Evolutionary conservation across 2,329 filamentous ascomycete species (phyloP).

Genomic region (Akanthomyces muscarius): DNA sequence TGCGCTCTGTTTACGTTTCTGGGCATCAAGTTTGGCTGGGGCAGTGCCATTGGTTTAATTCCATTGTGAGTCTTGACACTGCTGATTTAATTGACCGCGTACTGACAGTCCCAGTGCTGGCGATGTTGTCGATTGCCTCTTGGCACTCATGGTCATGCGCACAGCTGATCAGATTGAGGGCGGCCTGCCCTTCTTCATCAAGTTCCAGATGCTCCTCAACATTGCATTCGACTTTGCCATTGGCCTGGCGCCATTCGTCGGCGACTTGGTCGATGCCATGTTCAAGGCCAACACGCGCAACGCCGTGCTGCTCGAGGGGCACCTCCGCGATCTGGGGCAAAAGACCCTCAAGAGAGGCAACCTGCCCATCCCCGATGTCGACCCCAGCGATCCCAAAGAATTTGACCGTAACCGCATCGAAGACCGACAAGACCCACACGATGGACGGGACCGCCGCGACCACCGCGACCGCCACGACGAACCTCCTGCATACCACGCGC

Average conservation of each 20-base stretch:
- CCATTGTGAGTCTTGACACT: constrained; percentile 60
- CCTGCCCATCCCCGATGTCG: constrained; percentile 42
- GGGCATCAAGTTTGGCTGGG: constrained; percentile 84
- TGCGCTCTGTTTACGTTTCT: constrained; percentile 77
- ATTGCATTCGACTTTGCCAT: constrained; percentile 69
- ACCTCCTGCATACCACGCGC: constrained; percentile 27
- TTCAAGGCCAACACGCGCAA: constrained; percentile 77
- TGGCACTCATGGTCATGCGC: constrained; percentile 71
- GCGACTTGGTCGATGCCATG: constrained; percentile 69
- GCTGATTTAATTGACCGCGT: neutral
- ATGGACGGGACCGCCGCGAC: neutral
- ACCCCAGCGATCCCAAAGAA: constrained; percentile 50
- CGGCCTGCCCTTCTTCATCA: constrained; percentile 60
- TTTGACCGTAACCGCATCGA: constrained; percentile 38
- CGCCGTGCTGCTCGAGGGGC: constrained; percentile 62
- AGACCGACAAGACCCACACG: neutral
- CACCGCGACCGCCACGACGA: constrained; percentile 17
- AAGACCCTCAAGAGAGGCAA: constrained; percentile 48
- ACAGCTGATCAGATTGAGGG: constrained; percentile 72
- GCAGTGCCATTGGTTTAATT: constrained; percentile 76
- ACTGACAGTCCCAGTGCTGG: constrained; percentile 54
- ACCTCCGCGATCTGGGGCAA: constrained; percentile 65
- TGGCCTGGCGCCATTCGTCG: constrained; percentile 70
- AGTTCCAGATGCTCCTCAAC: constrained; percentile 74
- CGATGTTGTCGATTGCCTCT: constrained; percentile 67